These are phyloP conservation scores for Syzygium malaccense DNA, from an alignment of 441 rosid species.

Conservation along the genomic window DNA sequence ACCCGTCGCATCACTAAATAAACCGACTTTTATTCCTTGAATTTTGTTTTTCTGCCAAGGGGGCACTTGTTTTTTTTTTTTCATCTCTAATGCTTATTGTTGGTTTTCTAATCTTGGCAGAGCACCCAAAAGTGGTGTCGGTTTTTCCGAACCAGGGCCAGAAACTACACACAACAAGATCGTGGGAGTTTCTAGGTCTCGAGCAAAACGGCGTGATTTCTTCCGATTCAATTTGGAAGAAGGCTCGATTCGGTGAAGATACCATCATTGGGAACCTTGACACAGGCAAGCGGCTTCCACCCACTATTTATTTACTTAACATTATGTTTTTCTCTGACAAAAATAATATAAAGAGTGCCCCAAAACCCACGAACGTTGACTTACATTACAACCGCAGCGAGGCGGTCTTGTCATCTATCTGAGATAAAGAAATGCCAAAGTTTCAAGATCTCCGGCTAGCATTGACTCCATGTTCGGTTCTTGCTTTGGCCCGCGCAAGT, in stretches of 20 bases:
- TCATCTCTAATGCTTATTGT: neutral
- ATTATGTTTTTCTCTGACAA: neutral
- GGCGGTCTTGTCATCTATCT: neutral
- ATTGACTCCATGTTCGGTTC: neutral
- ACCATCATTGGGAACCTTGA: constrained; percentile 66
- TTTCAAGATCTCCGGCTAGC: neutral
- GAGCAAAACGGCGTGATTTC: constrained; percentile 28
- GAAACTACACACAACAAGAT: constrained; percentile 61
- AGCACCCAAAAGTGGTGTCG: constrained; percentile 59
- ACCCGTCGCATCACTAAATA: neutral
- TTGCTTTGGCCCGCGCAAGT: neutral
- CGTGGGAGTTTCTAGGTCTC: constrained; percentile 62
- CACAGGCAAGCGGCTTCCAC: constrained; percentile 29
- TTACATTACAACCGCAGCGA: neutral
- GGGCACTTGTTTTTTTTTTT: neutral
- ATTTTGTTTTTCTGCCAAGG: neutral
- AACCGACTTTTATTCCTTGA: neutral
- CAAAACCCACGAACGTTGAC: neutral
- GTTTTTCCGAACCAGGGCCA: constrained; percentile 48
- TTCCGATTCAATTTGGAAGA: constrained; percentile 43
- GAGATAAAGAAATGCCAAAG: neutral
- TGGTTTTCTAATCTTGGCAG: constrained; percentile 15
- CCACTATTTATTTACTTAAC: neutral
- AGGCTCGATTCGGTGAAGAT: constrained; percentile 55
- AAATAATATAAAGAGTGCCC: neutral